Base-by-base conservation (phyloP, 345 rosid species). In the Arabidopsis suecica region DNA sequence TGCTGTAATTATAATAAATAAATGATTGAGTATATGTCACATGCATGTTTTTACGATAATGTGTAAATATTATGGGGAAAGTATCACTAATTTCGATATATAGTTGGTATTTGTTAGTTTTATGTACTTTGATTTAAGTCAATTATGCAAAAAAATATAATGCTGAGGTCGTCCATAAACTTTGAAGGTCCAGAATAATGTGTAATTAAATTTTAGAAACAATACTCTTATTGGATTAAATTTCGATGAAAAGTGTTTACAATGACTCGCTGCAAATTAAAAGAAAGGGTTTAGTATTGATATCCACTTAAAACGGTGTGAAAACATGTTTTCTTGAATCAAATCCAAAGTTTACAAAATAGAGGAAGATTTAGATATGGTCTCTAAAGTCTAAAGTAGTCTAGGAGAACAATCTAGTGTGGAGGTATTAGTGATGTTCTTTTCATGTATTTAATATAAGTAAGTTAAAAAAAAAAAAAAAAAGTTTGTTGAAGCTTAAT, bases 291-390 rank as follows among this genome's bases (percentile, higher is more conserved):
- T 30, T 9, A 10, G 5, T 14, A 38, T 47, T 40, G 38, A 44
- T 9, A 14, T 9, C 11, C 32, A 9, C 47, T 22, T 23, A 65
- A 55, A 65, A 6, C 45, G 32, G 59, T 48, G 61, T 23, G 42
- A 49, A 33, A 48, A 58, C 73, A 49, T 75, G 73, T 75, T 49
- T 66, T 59, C 28, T 30, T n/a, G 40, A 28, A 58, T 14, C 53
- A 53, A 45, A 23, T 38, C 33, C 58, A 28, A 69, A 54, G 71
- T 62, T 70, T 45, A 63, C 20, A 37, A 70, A 47, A 70, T 5
- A 77, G 80, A 70, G 76, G 37, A 77, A 77, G 76, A 63, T 63
- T 65, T 74, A 66, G 67, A 66, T 67, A 45, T 63, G 61, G 80
- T 76, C 57, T 62, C 38, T 30, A 76, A 76, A 76, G 75, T 62